Conservation (phyloP, 1,284 basidiomycete genomes). For the Tetrapyrgos nigripes region DNA sequence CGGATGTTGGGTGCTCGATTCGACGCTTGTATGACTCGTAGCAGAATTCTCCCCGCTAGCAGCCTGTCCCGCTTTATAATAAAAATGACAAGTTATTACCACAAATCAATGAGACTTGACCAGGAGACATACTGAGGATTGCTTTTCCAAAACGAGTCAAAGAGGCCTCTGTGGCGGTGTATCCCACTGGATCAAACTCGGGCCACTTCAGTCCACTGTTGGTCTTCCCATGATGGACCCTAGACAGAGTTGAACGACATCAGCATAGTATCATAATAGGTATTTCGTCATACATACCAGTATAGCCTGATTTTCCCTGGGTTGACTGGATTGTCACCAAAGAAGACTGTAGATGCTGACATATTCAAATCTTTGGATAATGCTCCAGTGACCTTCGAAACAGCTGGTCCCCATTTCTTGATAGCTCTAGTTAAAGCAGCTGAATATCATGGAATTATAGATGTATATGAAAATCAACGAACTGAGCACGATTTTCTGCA, state of each 20-base stretch:
- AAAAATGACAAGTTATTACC: not conserved
- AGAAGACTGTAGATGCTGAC: not conserved
- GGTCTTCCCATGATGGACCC: not conserved
- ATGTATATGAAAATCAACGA: not conserved
- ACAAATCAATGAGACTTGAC: not conserved
- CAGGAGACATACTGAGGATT: not conserved
- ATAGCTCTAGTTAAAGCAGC: not conserved
- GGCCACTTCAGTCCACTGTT: not conserved
- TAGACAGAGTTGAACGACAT: not conserved
- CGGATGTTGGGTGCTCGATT: no score
- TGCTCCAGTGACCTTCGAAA: not conserved
- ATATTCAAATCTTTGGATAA: not conserved
- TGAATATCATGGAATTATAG: not conserved
- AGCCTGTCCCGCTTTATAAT: not conserved
- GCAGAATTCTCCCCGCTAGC: no score
- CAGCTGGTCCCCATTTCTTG: not conserved
- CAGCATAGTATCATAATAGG: not conserved
- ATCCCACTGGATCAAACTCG: not conserved
- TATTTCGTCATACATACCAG: not conserved
- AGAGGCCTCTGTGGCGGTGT: not conserved
- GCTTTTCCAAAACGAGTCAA: not conserved
- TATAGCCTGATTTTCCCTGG: not conserved
- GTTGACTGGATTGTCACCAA: not conserved
- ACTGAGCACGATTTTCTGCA: not conserved
- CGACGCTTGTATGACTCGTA: no score